Evolutionary conservation across 2,329 filamentous ascomycete genomes (phyloP), one percentile per base, ranked within the genome.

Genomic region (Aureobasidium sp.): DNA sequence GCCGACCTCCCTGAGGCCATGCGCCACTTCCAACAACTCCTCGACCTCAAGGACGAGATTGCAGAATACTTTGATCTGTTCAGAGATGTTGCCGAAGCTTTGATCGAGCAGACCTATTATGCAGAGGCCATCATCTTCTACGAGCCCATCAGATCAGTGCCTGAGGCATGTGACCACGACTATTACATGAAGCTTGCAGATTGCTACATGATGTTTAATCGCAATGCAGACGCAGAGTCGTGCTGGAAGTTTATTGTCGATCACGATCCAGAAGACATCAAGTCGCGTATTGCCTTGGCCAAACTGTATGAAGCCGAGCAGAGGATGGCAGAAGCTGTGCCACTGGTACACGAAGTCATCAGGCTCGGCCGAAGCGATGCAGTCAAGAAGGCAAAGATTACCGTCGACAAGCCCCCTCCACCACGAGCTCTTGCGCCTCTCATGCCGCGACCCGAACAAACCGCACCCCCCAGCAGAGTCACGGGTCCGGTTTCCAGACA

Each of bases 41-140:
- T 96, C 29, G 82, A 89, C 53, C 85, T 88, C 1, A 79, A 83
- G 7, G 81, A 86, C 49, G 74, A 71, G 33, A 78, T 90, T 8
- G 79, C 79, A 57, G 84, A 89, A 60, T 90, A 89, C 67, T 83
- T 85, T 15, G 88, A 95, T 71, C 80, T 96, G n/a, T 87, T 93
- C 65, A 84, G 87, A 63, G 87, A 95, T 64, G 81, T 81, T 27
- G 86, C 81, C 8, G 81, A 87, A 70, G 77, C 78, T 9, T 74
- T 89, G 8, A 78, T 79, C 43, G 74, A 79, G 42, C 74, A 72
- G 5, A 76, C 75, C 5, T 71, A 80, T 55, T 76, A 81, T 61
- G 70, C 79, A 46, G 78, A 85, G 61, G 84, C 84, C 2, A 71
- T 85, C 4, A 75, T 78, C n/a, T 86, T 81, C 67, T 86, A 83